These are phyloP conservation scores for Acer negundo DNA, from an alignment of 345 rosid species.

Conservation along the genomic window DNA sequence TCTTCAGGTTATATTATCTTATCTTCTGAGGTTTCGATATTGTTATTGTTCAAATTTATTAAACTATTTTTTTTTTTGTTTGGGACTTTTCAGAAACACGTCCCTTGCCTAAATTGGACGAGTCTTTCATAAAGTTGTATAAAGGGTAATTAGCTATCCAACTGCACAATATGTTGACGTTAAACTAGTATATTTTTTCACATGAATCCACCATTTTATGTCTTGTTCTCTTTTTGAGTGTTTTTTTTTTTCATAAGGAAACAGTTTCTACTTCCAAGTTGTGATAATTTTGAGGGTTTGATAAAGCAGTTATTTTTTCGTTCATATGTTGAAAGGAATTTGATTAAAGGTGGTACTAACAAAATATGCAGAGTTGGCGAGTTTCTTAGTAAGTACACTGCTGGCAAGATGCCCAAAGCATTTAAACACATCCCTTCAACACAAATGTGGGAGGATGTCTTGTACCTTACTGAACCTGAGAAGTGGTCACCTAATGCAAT, in stretches of 20 bases:
- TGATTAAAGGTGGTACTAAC: background rate
- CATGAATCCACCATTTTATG: background rate
- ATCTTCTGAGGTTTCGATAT: background rate
- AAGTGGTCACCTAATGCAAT: conserved; percentile 94
- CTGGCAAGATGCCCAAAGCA: conserved; percentile 90
- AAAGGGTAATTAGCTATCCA: conserved; percentile 53
- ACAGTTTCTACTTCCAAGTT: background rate
- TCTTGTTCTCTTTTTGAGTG: background rate
- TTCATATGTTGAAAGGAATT: background rate
- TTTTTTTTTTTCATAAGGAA: background rate
- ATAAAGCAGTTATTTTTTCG: background rate
- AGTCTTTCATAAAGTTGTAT: conserved; percentile 60
- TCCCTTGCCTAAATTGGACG: conserved; percentile 70
- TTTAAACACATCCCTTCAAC: conserved; percentile 73
- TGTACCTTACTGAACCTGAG: conserved; percentile 90
- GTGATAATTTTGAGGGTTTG: background rate
- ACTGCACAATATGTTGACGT: background rate
- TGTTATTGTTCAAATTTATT: background rate
- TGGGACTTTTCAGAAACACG: conserved; percentile 53
- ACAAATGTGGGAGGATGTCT: conserved; percentile 83
- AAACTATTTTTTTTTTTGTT: background rate
- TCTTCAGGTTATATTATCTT: conserved; percentile 52
- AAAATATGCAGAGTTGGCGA: conserved; percentile 68
- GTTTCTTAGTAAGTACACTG: conserved; percentile 69
- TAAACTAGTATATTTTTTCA: background rate